phyloP scores from a whole-genome alignment of 2,329 filamentous ascomycete species.

The Seiridium unicorne region DNA sequence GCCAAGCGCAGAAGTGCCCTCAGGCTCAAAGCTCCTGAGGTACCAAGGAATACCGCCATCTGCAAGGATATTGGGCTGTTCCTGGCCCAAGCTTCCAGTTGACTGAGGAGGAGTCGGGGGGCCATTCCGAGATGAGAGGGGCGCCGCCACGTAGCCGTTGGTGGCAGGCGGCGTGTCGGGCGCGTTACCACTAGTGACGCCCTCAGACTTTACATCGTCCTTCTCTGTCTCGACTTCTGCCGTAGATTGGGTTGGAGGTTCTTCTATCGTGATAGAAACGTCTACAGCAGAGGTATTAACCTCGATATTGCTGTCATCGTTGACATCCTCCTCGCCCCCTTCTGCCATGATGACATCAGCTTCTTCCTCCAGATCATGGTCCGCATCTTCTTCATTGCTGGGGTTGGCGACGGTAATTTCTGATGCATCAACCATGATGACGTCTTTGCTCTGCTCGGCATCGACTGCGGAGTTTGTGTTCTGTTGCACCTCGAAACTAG shows the following conservation, averaged over 20 bases:
- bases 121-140: slow-evolving; percentile 32
- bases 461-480: slow-evolving; percentile 32
- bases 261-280: slow-evolving; percentile 19
- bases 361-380: slow-evolving; percentile 28
- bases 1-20: slow-evolving; percentile 76
- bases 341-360: slow-evolving; percentile 35
- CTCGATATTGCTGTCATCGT: slow-evolving; percentile 40
- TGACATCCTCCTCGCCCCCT: slow-evolving; percentile 33
- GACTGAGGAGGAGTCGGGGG: slow-evolving; percentile 69
- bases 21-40: slow-evolving; percentile 73
- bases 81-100: slow-evolving; percentile 52
- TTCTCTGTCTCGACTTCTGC: neutral
- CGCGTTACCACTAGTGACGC: slow-evolving; percentile 25
- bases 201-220: slow-evolving; percentile 20
- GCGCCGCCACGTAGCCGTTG: slow-evolving; percentile 40
- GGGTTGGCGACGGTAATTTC: slow-evolving; percentile 44
- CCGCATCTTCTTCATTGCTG: slow-evolving; percentile 22
- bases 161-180: slow-evolving; percentile 47
- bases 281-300: slow-evolving; percentile 39
- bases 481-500: slow-evolving; percentile 58
- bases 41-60: slow-evolving; percentile 88
- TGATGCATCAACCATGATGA: slow-evolving; percentile 51
- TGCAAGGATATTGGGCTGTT: slow-evolving; percentile 51
- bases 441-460: slow-evolving; percentile 41
- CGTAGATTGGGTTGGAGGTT: neutral